These are phyloP conservation scores for Picea glauca DNA, from an alignment of 75 land plant species.

Conservation along the genomic window DNA sequence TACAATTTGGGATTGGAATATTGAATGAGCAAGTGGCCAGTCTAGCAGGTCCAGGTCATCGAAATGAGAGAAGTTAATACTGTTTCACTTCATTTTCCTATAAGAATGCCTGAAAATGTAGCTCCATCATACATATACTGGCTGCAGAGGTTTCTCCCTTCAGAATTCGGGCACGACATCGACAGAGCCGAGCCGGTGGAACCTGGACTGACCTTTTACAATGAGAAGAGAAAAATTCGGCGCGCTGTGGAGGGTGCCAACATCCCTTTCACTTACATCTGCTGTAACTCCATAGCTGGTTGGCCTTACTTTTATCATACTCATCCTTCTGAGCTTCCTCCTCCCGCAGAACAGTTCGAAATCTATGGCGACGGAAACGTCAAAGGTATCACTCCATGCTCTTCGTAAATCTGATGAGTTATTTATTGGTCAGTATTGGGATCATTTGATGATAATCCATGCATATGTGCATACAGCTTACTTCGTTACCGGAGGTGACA, in stretches of 20 bases:
- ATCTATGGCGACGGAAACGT: conserved; percentile 36
- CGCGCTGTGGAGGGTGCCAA: conserved; percentile 20
- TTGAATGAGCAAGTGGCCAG: too few species aligned
- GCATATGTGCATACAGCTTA: conserved; percentile 11
- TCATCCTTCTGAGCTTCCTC: conserved; percentile 14
- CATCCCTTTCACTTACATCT: conserved; percentile 27
- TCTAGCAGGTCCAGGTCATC: too few species aligned
- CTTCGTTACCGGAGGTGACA: conserved; percentile 18
- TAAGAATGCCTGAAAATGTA: too few species aligned
- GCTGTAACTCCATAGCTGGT: conserved; percentile 19
- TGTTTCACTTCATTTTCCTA: too few species aligned
- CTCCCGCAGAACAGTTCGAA: conserved; percentile 13
- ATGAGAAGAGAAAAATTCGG: conserved; percentile 11
- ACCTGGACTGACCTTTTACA: conserved; percentile 7
- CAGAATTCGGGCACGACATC: conserved; percentile 23
- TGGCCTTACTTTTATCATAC: conserved; percentile 16
- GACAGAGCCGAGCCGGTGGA: conserved; percentile 15
- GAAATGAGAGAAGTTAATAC: too few species aligned
- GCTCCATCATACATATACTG: too few species aligned
- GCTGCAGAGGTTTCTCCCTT: conserved; percentile 24
- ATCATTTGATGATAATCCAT: too few species aligned
- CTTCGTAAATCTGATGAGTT: too few species aligned
- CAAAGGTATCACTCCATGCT: conserved; percentile 13
- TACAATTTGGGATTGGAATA: too few species aligned
- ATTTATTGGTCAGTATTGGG: too few species aligned